These are phyloP conservation scores for Jamesozyma rosinii DNA, from an alignment of 805 yeast genomes.

Conservation along the genomic window DNA sequence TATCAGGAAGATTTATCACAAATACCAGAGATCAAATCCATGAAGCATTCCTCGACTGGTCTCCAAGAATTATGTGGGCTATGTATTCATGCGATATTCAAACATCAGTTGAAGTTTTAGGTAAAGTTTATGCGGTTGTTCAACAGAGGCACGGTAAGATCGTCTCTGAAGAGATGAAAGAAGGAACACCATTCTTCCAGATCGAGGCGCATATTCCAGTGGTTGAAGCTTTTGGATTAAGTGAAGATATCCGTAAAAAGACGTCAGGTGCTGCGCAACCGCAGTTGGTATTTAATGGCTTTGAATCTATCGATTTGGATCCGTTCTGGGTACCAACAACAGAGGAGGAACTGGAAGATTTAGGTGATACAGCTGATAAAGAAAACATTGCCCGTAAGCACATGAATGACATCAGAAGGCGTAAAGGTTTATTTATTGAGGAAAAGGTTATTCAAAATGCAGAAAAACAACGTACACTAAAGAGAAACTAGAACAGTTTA, in stretches of 20 bases:
- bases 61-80: slow-evolving; percentile 86
- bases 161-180: slow-evolving; percentile 89
- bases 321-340: slow-evolving; percentile 99
- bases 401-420: slow-evolving; percentile 69
- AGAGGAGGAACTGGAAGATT: slow-evolving; percentile 86
- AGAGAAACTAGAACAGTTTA: slow-evolving; percentile 52
- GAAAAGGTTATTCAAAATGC: slow-evolving; percentile 87
- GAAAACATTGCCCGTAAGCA: slow-evolving; percentile 85
- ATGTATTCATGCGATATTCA: slow-evolving; percentile 92
- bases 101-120: slow-evolving; percentile 87
- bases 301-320: slow-evolving; percentile 76
- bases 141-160: slow-evolving; percentile 81
- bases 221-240: slow-evolving; percentile 90
- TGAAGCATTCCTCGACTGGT: slow-evolving; percentile 61
- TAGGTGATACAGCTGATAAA: slow-evolving; percentile 86
- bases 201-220: slow-evolving; percentile 83
- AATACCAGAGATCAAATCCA: slow-evolving; percentile 67
- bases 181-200: slow-evolving; percentile 94
- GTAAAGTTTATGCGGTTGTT: slow-evolving; percentile 90
- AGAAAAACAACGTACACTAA: slow-evolving; percentile 86
- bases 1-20: slow-evolving; percentile 66
- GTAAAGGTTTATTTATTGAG: slow-evolving; percentile 84
- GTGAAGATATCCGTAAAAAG: slow-evolving; percentile 85
- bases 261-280: slow-evolving; percentile 98
- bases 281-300: slow-evolving; percentile 84